Evolutionary conservation across 169 alveolate genomes (phyloP), one percentile per base, ranked within the genome.

Genomic region (Plasmodium yoelii): DNA sequence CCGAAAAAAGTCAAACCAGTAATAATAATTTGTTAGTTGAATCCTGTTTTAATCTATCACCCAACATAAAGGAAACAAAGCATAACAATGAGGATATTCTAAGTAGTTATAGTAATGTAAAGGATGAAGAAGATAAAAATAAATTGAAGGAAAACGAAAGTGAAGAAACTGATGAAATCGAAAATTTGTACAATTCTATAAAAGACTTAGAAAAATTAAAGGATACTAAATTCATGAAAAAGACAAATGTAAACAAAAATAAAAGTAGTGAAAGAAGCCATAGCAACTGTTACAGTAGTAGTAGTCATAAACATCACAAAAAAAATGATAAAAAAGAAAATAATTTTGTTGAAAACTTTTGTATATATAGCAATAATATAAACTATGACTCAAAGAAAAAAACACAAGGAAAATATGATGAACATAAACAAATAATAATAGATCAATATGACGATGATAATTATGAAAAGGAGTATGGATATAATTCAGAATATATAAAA

Each of bases 401-500:
- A 34, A 4, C 42, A 65, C 46, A 18, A 42, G 2, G 60, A 42
- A 39, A 39, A 13, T 2, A 1, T 18, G 7, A 26, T 9, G 47
- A 34, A 1, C 46, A 34, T 24, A 19, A 34, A 46, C 24, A 53
- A 34, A 3, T 34, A 4, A 46, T 15, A 55, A 51, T 13, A 5
- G 5, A 69, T 39, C 18, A 44, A 22, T 19, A 57, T 68, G 64
- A 71, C 12, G 73, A 71, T 9, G 86, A 68, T 47, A 69, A 82
- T 34, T 60, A 68, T 60, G 82, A 82, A 68, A 61, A 61, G 1
- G 47, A 19, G 26, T 69, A 56, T 47, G 84, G 87, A 49, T 56
- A 46, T 61, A 28, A 46, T 68, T 68, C 91, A 22, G 64, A 68
- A 24, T 55, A 18, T 63, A 69, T 73, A 15, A 68, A 56, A 86